Evolutionary conservation across 345 rosid genomes (phyloP).

Genomic region (Capsella bursapastoris): DNA sequence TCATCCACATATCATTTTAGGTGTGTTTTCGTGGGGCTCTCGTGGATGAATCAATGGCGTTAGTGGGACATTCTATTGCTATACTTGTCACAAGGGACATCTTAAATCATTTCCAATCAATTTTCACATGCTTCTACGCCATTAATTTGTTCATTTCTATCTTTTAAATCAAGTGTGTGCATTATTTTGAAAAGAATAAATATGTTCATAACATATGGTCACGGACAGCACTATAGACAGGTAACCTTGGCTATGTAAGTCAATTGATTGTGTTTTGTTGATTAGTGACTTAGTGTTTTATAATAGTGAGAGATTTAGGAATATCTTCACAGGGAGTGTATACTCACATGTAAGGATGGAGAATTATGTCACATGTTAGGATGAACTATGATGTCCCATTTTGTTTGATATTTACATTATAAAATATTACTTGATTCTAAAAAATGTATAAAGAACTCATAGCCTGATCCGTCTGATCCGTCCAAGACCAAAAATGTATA

Average conservation of each 20-base stretch:
- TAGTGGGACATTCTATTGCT: conserved; percentile 40
- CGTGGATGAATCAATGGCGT: conserved; percentile 30
- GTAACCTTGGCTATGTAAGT: conserved; percentile 17
- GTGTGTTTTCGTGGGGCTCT: conserved; percentile 23
- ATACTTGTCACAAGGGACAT: conserved; percentile 49
- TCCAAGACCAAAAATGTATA: no score
- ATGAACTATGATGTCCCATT: background rate
- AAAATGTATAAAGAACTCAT: no score
- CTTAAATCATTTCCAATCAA: conserved; percentile 42
- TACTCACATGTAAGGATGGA: conserved; percentile 23
- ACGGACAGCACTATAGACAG: conserved; percentile 35
- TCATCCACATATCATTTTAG: conserved; percentile 1
- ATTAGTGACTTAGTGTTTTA: background rate
- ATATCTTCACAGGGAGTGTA: conserved; percentile 25
- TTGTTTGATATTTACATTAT: background rate
- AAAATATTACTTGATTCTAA: no score
- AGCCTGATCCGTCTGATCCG: no score
- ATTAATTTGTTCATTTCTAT: conserved; percentile 9
- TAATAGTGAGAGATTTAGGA: background rate
- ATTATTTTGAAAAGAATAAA: conserved; percentile 8
- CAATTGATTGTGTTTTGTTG: conserved; percentile 21
- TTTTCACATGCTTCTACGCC: conserved; percentile 43
- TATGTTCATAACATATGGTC: conserved; percentile 5
- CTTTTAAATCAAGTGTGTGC: conserved; percentile 1
- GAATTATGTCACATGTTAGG: conserved; percentile 17